Evolutionary conservation across 169 alveolate genomes (phyloP).

Genomic region (Cryptosporidium ubiquitum): DNA sequence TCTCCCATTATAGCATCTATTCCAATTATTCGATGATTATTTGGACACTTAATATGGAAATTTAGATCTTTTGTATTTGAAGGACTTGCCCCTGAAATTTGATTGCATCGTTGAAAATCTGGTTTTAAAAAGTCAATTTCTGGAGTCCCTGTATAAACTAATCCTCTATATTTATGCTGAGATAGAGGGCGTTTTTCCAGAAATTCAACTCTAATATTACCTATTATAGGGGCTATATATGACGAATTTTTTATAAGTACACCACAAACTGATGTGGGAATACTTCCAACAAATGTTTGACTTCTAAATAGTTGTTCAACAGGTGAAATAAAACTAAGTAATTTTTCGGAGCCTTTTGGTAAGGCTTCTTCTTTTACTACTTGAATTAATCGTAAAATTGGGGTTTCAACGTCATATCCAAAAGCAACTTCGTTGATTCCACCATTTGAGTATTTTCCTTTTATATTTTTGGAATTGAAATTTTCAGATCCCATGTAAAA

Average conservation of each 20-base stretch:
- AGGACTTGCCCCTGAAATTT: conserved; percentile 41
- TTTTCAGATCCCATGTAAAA: conserved; percentile 39
- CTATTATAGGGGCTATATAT: conserved; percentile 36
- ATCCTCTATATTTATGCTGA: conserved; percentile 13
- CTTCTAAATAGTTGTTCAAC: conserved; percentile 28
- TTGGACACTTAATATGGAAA: conserved; percentile 39
- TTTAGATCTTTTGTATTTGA: conserved; percentile 16
- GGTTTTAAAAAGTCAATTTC: not conserved
- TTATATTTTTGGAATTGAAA: not conserved
- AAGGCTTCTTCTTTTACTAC: conserved; percentile 46
- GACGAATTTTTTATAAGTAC: conserved; percentile 30
- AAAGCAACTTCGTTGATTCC: conserved; percentile 68
- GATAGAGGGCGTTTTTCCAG: conserved; percentile 28
- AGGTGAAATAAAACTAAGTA: conserved; percentile 35
- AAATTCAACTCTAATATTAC: conserved; percentile 40
- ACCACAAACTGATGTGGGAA: conserved; percentile 48
- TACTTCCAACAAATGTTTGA: conserved; percentile 40
- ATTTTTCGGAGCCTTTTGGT: conserved; percentile 36
- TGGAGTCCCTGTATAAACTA: conserved; percentile 55
- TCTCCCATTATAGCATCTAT: conserved; percentile 42
- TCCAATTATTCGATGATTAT: conserved; percentile 48
- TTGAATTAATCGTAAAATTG: conserved; percentile 34
- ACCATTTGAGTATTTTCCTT: conserved; percentile 19
- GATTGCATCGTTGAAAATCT: not conserved
- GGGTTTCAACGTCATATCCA: conserved; percentile 48